These are phyloP conservation scores for Ustilago esculenta DNA, from an alignment of 1,284 basidiomycete genomes.

Conservation along the genomic window DNA sequence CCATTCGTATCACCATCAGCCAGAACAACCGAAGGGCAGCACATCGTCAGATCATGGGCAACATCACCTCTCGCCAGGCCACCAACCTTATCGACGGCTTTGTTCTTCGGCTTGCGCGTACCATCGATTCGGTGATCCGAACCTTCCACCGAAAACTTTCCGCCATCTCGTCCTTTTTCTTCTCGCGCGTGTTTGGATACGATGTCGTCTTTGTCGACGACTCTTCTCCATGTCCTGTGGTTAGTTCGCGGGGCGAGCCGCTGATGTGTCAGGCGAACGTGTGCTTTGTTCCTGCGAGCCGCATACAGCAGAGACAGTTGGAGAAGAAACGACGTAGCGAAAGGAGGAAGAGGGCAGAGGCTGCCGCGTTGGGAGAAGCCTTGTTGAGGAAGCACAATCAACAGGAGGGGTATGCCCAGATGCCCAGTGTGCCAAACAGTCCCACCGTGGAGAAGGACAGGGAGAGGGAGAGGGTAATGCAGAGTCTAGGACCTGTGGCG, in stretches of 20 bases:
- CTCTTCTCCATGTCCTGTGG: neutral
- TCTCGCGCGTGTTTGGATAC: slow-evolving; percentile 32
- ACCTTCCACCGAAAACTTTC: slow-evolving; percentile 33
- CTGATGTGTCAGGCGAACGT: slow-evolving; percentile 34
- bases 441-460: slow-evolving; percentile 3
- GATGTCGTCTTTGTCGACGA: slow-evolving; percentile 28
- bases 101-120: slow-evolving; percentile 20
- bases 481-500: slow-evolving; percentile 14
- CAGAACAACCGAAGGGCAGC: too few relatives aligned
- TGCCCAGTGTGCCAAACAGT: slow-evolving; percentile 4
- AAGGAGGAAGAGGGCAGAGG: slow-evolving; percentile 32
- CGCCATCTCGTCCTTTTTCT: slow-evolving; percentile 13
- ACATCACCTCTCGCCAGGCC: slow-evolving; percentile 14
- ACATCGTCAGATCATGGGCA: too few relatives aligned
- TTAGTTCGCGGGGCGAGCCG: neutral
- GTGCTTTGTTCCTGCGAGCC: slow-evolving; percentile 26
- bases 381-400: slow-evolving; percentile 1
- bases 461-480: neutral
- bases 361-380: slow-evolving; percentile 24
- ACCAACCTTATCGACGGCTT: slow-evolving; percentile 22
- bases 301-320: slow-evolving; percentile 8
- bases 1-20: too few relatives aligned
- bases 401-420: neutral
- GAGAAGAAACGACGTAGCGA: slow-evolving; percentile 37
- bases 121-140: slow-evolving; percentile 25